Evolutionary conservation across 768 basidiomycete genomes (phyloP).

Genomic region (Saitozyma podzolica): DNA sequence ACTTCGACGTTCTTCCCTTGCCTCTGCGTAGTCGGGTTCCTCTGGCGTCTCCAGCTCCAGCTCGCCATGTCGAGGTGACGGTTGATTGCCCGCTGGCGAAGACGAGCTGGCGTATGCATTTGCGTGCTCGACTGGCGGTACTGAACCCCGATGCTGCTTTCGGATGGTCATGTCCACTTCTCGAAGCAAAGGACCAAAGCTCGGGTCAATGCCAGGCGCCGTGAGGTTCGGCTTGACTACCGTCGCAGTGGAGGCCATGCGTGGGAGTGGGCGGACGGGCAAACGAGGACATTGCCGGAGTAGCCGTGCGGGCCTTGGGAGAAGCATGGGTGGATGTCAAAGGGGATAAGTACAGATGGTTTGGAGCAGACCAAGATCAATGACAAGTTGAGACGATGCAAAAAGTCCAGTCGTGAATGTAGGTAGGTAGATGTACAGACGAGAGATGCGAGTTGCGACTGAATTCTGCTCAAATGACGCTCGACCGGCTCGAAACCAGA

Average conservation of each 20-base stretch:
- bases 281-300: slow-evolving; percentile 15
- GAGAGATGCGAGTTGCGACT: no score
- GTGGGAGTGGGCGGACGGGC: slow-evolving; percentile 5
- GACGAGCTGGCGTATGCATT: background rate
- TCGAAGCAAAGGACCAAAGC: background rate
- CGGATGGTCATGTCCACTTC: background rate
- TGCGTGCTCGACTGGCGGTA: background rate
- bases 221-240: background rate
- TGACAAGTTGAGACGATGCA: no score
- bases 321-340: slow-evolving; percentile 6
- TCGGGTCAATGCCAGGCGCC: background rate
- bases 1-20: slow-evolving; percentile 61
- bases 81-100: background rate
- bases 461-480: no score
- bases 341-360: no score
- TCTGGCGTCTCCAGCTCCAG: background rate
- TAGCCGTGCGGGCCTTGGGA: slow-evolving; percentile 26
- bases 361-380: no score
- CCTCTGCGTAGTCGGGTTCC: slow-evolving; percentile 14
- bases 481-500: no score
- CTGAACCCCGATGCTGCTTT: background rate
- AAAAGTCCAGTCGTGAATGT: no score
- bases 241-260: background rate
- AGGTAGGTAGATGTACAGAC: no score
- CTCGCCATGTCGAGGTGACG: background rate